Evolutionary conservation across 2,329 filamentous ascomycete species (phyloP), one percentile per base, ranked within the genome.

Genomic region (Fusarium goolgardi): DNA sequence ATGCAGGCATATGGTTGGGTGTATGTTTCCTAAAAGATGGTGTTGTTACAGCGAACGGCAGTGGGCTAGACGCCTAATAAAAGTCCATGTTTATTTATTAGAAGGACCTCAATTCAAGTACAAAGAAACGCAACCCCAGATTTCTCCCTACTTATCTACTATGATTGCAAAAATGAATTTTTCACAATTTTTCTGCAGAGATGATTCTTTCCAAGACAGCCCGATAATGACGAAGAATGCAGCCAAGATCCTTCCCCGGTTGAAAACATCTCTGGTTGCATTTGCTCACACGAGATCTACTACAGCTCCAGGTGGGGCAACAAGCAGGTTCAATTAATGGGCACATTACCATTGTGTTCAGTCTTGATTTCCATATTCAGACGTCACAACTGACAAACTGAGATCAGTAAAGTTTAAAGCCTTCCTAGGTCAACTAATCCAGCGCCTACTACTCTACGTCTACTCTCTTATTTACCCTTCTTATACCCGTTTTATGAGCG

Each of bases 11-110:
- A 47, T 20, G n/a, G 37, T 55, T 55, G 59, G 59, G 49, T 50
- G 59, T 63, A 50, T 49, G 18, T 23, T 34, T 57, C 18, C 50
- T 63, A 63, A 57, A 61, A 5, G 29, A 44, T 25, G 59, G 59
- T 39, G 59, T 63, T 44, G 43, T 50, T 63, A 58, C 44, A 63
- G 60, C 34, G 59, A 40, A 50, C 31, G 15, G 27, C 7, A 40
- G 43, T n/a, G 27, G 8, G 21, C 12, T 35, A 8, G 10, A 29
- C 13, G 8, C n/a, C 31, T 15, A 21, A 10, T 10, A 20, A 18
- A 34, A 39, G 27, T 25, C 25, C 25, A 25, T 43, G 20, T 47
- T 50, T 20, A 15, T 25, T 47, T 10, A 32, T 47, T 47, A 20
- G 29, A 20, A 32, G 40, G 8, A 18, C 16, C 9, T 43, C 8